Conservation (phyloP, 495 filamentous ascomycete species). For the Penicillium ucsense region DNA sequence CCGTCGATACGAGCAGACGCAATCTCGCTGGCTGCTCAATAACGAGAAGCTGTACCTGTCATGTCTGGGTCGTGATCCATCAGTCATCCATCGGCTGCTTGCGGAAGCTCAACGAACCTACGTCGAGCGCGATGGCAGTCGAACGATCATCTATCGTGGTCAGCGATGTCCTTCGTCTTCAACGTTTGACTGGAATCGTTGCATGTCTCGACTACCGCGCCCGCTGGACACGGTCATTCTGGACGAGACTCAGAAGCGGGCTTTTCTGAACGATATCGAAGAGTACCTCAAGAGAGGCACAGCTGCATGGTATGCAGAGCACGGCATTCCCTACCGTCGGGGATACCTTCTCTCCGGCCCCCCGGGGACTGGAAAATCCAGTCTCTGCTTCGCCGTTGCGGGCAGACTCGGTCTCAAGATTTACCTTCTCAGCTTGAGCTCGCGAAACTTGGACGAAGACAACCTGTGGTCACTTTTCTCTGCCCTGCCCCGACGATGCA, state of each 20-base stretch:
- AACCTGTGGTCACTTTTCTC: slow-evolving; percentile 61
- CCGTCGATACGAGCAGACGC: slow-evolving; percentile 28
- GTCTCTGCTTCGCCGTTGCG: slow-evolving; percentile 38
- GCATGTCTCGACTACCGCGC: slow-evolving; percentile 59
- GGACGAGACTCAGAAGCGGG: slow-evolving; percentile 62
- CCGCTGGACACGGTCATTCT: slow-evolving; percentile 79
- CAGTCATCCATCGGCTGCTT: slow-evolving; percentile 56
- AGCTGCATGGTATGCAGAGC: slow-evolving; percentile 65
- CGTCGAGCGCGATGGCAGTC: slow-evolving; percentile 48
- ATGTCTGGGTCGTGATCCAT: slow-evolving; percentile 57
- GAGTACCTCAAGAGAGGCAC: slow-evolving; percentile 74
- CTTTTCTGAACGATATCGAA: slow-evolving; percentile 70
- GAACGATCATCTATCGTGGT: slow-evolving; percentile 59
- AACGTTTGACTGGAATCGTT: slow-evolving; percentile 49
- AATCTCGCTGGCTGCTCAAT: slow-evolving; percentile 21
- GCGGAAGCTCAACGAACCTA: slow-evolving; percentile 50
- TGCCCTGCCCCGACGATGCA: slow-evolving; percentile 35
- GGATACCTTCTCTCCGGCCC: slow-evolving; percentile 41
- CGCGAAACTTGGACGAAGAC: slow-evolving; percentile 47
- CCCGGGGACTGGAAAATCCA: slow-evolving; percentile 43
- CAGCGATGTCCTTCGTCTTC: slow-evolving; percentile 15
- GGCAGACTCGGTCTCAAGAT: slow-evolving; percentile 35
- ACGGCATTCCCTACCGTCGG: slow-evolving; percentile 46
- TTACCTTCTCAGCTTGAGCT: slow-evolving; percentile 38
- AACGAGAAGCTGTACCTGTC: slow-evolving; percentile 54